phyloP scores from a whole-genome alignment of 345 rosid species.

The Lenwebbia sp. region DNA sequence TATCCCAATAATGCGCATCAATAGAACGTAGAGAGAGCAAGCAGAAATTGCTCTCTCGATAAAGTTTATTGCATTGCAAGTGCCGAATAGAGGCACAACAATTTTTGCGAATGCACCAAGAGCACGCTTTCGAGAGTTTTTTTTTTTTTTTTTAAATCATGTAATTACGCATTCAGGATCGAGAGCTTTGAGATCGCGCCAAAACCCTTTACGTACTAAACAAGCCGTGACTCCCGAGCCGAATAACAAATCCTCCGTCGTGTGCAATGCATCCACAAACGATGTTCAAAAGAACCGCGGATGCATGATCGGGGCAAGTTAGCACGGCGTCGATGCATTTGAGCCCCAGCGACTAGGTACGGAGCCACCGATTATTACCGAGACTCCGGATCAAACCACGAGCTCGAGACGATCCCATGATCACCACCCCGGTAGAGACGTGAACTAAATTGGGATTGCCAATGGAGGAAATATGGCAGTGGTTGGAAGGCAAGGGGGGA shows the following conservation, averaged over 20 bases:
- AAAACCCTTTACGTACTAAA: neutral
- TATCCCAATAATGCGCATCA: neutral
- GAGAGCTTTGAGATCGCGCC: neutral
- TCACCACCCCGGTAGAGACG: neutral
- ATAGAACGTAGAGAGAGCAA: neutral
- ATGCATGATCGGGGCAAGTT: neutral
- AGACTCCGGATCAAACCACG: neutral
- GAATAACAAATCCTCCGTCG: no score
- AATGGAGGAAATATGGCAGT: neutral
- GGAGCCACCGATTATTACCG: neutral
- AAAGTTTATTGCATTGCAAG: neutral
- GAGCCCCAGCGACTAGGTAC: neutral
- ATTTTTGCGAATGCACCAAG: neutral
- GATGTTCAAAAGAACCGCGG: neutral
- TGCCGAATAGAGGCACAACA: neutral
- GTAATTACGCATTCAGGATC: neutral
- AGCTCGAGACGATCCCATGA: neutral
- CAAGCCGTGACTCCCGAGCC: neutral
- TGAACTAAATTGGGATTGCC: neutral
- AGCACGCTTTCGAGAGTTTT: neutral
- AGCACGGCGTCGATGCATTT: neutral
- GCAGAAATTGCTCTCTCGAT: no score
- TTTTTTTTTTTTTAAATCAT: no score
- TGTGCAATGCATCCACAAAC: neutral
- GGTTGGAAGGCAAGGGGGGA: neutral